phyloP scores from a whole-genome alignment of 192 early-diverging fungal species.

The Coemansia biformis region DNA sequence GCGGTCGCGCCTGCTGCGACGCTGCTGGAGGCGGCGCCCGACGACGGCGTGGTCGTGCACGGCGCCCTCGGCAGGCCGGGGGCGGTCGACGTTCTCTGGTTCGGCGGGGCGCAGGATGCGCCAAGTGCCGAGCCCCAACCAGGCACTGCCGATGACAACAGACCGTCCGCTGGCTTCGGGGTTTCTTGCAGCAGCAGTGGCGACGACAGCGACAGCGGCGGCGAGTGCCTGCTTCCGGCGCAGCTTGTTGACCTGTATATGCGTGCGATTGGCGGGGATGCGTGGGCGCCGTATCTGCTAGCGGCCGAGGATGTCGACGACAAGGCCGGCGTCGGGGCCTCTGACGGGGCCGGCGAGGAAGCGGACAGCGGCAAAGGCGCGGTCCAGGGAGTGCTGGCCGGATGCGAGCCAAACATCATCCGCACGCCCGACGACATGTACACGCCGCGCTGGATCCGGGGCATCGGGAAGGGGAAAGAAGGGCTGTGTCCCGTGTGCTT shows the following conservation, averaged over 20 bases:
- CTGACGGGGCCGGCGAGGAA: not conserved
- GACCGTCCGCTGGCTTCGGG: conserved; percentile 1
- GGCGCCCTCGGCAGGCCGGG: too few relatives aligned
- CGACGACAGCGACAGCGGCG: too few relatives aligned
- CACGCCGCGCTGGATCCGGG: conserved; percentile 52
- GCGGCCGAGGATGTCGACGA: not conserved
- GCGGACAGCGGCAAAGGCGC: not conserved
- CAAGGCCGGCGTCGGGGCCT: too few relatives aligned
- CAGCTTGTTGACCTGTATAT: conserved; percentile 2
- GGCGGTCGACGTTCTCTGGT: conserved; percentile 3
- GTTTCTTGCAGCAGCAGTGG: too few relatives aligned
- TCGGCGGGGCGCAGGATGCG: not conserved
- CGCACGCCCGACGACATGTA: conserved; percentile 44
- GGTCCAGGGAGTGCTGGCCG: not conserved
- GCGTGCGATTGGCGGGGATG: not conserved
- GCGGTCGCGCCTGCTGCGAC: not conserved
- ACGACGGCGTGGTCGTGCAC: not conserved
- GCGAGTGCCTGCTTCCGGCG: not conserved
- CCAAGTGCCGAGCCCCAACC: not conserved
- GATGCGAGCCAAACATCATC: conserved; percentile 32
- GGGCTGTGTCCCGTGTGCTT: conserved; percentile 50
- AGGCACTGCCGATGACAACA: not conserved
- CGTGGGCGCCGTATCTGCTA: not conserved
- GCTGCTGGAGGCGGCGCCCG: not conserved
- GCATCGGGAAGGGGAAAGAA: conserved; percentile 45